Base-by-base conservation (phyloP, 352 stramenopile species). In the Phytophthora ohioensis region DNA sequence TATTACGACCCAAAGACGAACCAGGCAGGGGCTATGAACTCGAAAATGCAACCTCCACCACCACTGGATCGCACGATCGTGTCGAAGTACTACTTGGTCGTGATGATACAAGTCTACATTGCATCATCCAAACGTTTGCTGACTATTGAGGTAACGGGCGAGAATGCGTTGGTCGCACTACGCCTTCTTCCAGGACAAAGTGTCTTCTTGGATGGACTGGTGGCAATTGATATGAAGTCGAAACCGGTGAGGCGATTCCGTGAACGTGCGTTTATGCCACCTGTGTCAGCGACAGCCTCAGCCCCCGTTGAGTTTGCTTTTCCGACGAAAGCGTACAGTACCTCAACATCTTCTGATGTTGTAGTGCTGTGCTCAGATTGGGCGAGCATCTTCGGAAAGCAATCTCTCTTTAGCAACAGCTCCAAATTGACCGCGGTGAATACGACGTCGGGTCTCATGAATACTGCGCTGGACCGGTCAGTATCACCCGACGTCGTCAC, bases 1-100 rank as follows among this genome's bases (percentile, higher is more conserved):
- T 91, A 92, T 54, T 92, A 92, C 66, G 79, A 91, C 36, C 64
- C 77, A 0, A 90, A 88, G 49, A 90, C 79, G 10, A 81, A 86
- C 5, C 76, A 79, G 45, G 39, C 35, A 21, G 42, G 32, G 4
- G 43, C 51, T 17, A 56, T 49, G 10, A 55, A 58, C 5, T 42
- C 58, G 4, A 56, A 51, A 13, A 56, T 60, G 5, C 57, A 63
- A 31, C 49, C 64, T 12, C 36, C 65, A 7, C 79, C 68, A 9
- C 62, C 71, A 7, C 62, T 87, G 30, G 69, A 90, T 21, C 76
- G 71, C 27, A 76, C 79, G 1, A 85, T 90, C 11, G 71, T 92
- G n/a, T 88, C 80, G 17, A 86, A 79, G 59, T 92, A 81, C 52
- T 87, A 86, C 31, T 59, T 92, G 38, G 84, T 92, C 12, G 81